A percentile compares a stretch with the other conserved stretches of the same genome.
Conservation (phyloP, 1,284 basidiomycete genomes). For the Ustilago trichophora region DNA sequence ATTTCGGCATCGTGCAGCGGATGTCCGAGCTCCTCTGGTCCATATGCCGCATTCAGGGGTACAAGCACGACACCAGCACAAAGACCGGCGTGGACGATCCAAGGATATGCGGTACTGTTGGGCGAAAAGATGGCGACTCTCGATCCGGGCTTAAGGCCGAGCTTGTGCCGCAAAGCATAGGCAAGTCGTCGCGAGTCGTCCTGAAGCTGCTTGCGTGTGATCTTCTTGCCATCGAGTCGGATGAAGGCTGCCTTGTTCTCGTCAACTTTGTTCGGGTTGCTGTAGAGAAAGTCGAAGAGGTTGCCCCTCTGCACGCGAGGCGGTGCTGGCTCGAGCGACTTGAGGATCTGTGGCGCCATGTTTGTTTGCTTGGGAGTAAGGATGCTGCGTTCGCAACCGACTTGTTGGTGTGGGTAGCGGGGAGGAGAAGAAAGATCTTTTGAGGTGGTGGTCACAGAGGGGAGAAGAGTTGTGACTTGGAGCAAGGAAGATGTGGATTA, state of each 20-base stretch:
- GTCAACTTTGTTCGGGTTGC: constrained; percentile 52
- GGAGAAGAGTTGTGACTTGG: too few relatives aligned
- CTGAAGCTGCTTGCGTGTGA: constrained; percentile 51
- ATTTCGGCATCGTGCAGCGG: constrained; percentile 55
- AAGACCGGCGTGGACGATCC: constrained; percentile 51
- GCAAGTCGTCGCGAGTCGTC: constrained; percentile 47
- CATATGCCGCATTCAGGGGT: constrained; percentile 59
- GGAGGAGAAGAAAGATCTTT: too few relatives aligned
- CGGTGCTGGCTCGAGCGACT: constrained; percentile 30
- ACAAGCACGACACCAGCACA: constrained; percentile 51
- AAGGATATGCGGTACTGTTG: constrained; percentile 58
- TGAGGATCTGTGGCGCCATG: constrained; percentile 53
- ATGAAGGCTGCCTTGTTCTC: constrained; percentile 41
- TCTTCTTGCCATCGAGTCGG: constrained; percentile 54
- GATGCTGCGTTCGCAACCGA: too few relatives aligned
- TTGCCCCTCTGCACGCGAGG: constrained; percentile 37
- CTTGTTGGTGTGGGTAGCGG: too few relatives aligned
- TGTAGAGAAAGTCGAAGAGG: constrained; percentile 52
- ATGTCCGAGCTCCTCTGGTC: constrained; percentile 59
- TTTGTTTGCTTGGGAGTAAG: neutral
- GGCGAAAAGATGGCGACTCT: constrained; percentile 61
- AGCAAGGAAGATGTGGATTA: neutral
- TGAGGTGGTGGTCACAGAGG: too few relatives aligned
- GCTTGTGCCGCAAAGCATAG: constrained; percentile 47
- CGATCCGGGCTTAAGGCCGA: constrained; percentile 47